Conservation (phyloP, 73 alveolate genomes). For the Tetrahymena elliotti region DNA sequence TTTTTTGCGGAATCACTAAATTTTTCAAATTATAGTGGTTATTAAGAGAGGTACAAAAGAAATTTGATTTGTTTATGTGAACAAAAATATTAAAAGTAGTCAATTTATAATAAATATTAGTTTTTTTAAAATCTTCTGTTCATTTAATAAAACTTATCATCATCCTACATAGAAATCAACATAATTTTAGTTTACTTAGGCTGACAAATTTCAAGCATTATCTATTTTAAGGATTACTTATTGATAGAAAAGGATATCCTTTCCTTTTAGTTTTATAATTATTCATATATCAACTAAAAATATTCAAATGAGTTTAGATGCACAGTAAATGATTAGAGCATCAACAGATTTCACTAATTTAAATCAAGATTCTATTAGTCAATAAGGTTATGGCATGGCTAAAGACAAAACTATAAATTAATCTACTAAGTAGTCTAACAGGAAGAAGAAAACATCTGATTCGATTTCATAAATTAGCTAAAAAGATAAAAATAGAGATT, state of each 20-base stretch:
- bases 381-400: background rate
- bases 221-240: background rate
- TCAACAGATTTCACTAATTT: background rate
- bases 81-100: background rate
- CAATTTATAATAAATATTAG: background rate
- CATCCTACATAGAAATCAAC: background rate
- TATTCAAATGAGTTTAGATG: background rate
- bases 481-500: background rate
- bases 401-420: too few relatives aligned
- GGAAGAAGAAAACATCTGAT: background rate
- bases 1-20: background rate
- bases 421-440: background rate
- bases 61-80: background rate
- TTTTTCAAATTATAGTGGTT: background rate
- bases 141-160: background rate
- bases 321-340: background rate
- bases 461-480: background rate
- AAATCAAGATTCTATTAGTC: background rate
- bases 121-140: background rate
- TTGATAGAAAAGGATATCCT: background rate
- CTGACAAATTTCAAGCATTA: too few relatives aligned
- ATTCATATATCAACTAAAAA: too few relatives aligned
- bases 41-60: background rate
- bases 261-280: too few relatives aligned
- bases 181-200: background rate